Base-by-base conservation (phyloP, 768 basidiomycete species). In the Mycena maculata region DNA sequence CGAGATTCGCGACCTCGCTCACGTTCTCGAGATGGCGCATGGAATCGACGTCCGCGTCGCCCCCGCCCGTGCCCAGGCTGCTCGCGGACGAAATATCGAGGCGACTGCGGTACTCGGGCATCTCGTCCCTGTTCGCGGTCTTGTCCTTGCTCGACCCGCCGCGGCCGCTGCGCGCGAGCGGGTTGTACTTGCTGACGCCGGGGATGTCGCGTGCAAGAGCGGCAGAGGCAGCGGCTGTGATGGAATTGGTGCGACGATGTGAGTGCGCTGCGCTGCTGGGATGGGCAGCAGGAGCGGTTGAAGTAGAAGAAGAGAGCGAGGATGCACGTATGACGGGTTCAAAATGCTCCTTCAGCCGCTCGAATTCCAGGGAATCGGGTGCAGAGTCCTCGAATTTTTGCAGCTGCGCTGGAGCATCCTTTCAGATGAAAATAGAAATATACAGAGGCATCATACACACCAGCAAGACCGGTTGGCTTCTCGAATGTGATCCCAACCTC, bases 301-400 rank as follows among this genome's bases (percentile, higher is more conserved):
- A 73, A 73, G 87, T 83, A 77, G 90, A 90, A 79, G 90, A 85
- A 75, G 91, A 89, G 79, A 88, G 83, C 65, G 90, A 87, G 67
- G 92, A 89, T 84, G 92, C 88, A 80, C 95, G 65, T 79, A 99
- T 82, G 83, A 94, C 93, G 60, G 95, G 93, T 77, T 99, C 98
- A 82, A 98, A 96, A 79, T 99, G 96, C 73, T 98, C 95, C 80
- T 97, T 97, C 73, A 99, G 79, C 66, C 92, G 88, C 72, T 99
- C 98, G 75, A 98, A 96, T 78, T 98, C 96, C 68, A 95, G 81
- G 13, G 88, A 87, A 63, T 94, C 95, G 12, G 92, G 89, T 0
- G 91, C 91, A 25, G 91, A 90, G 73, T 96, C 94, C 83, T 97
- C 93, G 63, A 86, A 87, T 79, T 92, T 95, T 76, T 98, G 96